Conservation (phyloP, 371 early-diverging fungal species). For the Capillidium rhysosporum region DNA sequence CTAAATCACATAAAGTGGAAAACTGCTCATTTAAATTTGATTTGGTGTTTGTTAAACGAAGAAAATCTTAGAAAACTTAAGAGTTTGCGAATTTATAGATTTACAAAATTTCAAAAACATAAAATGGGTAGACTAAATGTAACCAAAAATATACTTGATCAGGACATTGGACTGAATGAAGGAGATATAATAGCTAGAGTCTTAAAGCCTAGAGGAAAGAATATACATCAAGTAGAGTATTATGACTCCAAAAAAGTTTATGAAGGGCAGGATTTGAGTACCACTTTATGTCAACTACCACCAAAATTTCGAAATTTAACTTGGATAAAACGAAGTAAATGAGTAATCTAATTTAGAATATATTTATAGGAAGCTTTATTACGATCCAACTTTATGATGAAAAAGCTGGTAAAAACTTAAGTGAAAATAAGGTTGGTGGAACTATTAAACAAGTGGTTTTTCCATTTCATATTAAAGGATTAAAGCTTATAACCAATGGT, state of each 20-base stretch:
- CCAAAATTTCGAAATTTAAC: conserved; percentile 5
- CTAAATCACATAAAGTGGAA: too few relatives aligned
- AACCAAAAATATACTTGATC: conserved; percentile 3
- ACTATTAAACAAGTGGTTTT: conserved; percentile 6
- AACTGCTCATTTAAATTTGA: too few relatives aligned
- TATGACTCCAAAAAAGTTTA: too few relatives aligned
- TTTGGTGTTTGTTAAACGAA: too few relatives aligned
- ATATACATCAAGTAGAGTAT: conserved; percentile 1
- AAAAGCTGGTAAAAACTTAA: not conserved
- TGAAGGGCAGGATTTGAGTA: not conserved
- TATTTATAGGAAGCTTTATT: conserved; percentile 1
- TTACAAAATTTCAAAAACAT: too few relatives aligned
- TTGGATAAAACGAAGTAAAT: conserved; percentile 6
- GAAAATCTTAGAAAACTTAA: too few relatives aligned
- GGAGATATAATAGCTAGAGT: conserved; percentile 1
- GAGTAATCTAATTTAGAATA: too few relatives aligned
- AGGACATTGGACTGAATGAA: not conserved
- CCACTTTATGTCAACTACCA: conserved; percentile 1
- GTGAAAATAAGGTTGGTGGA: conserved; percentile 1
- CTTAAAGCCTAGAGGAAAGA: conserved; percentile 2
- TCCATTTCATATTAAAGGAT: not conserved
- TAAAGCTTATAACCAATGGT: conserved; percentile 5
- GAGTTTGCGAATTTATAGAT: too few relatives aligned
- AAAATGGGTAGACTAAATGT: conserved; percentile 5
- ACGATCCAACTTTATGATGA: not conserved